A percentile compares a stretch with the other conserved stretches of the same genome.
Evolutionary conservation across 306 rosid species (phyloP).

Genomic region (Prosopis cineraria): DNA sequence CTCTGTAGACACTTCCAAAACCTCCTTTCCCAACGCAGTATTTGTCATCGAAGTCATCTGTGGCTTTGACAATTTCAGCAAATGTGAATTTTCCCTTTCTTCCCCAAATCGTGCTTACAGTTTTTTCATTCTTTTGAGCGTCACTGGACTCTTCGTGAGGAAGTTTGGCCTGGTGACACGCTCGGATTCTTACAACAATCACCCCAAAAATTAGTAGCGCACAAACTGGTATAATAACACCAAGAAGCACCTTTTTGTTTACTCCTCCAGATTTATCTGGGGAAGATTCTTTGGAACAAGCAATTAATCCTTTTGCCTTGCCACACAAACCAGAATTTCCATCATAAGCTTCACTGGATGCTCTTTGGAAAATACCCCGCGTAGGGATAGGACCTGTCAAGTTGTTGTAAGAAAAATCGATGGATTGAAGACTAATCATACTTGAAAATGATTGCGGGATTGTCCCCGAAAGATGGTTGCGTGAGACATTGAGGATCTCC

Average conservation of each 20-base stretch:
- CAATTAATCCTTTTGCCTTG: slow-evolving; percentile 38
- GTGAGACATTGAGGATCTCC: slow-evolving; percentile 61
- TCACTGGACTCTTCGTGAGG: slow-evolving; percentile 40
- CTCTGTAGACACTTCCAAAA: slow-evolving; percentile 70
- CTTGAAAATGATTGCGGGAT: slow-evolving; percentile 51
- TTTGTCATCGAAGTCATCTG: slow-evolving; percentile 58
- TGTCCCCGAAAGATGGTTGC: slow-evolving; percentile 55
- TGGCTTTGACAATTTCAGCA: slow-evolving; percentile 54
- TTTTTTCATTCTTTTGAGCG: neutral
- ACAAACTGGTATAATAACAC: slow-evolving; percentile 51
- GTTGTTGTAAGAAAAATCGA: slow-evolving; percentile 67
- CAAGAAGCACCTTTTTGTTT: slow-evolving; percentile 46
- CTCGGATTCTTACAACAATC: slow-evolving; percentile 24
- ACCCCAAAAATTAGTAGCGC: slow-evolving; percentile 35
- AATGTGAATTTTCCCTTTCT: slow-evolving; percentile 46
- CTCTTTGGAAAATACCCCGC: slow-evolving; percentile 35
- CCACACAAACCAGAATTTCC: slow-evolving; percentile 70
- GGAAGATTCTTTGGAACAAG: slow-evolving; percentile 27
- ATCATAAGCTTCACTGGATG: slow-evolving; percentile 42
- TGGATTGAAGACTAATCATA: slow-evolving; percentile 45
- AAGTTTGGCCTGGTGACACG: neutral
- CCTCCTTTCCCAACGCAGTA: slow-evolving; percentile 78
- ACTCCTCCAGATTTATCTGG: slow-evolving; percentile 28
- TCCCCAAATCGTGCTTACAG: slow-evolving; percentile 37
- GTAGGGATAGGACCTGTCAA: slow-evolving; percentile 59